Evolutionary conservation across 768 basidiomycete species (phyloP).

Genomic region (Rhodocollybia butyracea): DNA sequence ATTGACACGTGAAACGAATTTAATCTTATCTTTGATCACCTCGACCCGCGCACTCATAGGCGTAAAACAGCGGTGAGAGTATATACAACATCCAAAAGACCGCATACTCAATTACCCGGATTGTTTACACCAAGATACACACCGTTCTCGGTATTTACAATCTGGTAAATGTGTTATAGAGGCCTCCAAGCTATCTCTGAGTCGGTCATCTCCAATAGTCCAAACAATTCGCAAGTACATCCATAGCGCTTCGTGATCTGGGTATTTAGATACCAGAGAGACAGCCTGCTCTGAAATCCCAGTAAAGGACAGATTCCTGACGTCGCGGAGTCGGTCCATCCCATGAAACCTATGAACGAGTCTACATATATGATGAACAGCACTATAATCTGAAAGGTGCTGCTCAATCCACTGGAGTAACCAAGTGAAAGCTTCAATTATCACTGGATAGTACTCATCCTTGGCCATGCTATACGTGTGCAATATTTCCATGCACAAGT

Average conservation of each 20-base stretch:
- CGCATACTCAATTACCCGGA: neutral
- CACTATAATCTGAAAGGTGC: slow-evolving; percentile 69
- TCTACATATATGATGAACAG: slow-evolving; percentile 50
- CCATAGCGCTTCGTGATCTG: slow-evolving; percentile 64
- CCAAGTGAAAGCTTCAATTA: slow-evolving; percentile 34
- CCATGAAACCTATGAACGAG: slow-evolving; percentile 29
- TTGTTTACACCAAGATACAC: neutral
- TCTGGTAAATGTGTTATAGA: neutral
- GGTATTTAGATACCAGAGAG: slow-evolving; percentile 47
- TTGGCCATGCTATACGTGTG: slow-evolving; percentile 10
- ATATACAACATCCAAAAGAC: neutral
- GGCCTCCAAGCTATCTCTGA: neutral
- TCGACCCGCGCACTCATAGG: too few species aligned
- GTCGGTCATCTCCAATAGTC: neutral
- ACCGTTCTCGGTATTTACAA: neutral
- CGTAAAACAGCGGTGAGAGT: too few species aligned
- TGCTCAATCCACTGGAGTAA: slow-evolving; percentile 51
- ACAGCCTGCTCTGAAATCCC: slow-evolving; percentile 39
- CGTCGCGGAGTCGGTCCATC: neutral
- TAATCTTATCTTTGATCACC: slow-evolving; percentile 9
- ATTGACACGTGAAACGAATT: neutral
- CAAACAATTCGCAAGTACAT: slow-evolving; percentile 43
- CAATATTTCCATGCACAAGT: slow-evolving; percentile 39
- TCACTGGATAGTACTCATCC: slow-evolving; percentile 23
- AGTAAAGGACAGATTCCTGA: neutral